These are phyloP conservation scores for Panaeolus papilionaceus DNA, from an alignment of 768 basidiomycete species.

Conservation along the genomic window DNA sequence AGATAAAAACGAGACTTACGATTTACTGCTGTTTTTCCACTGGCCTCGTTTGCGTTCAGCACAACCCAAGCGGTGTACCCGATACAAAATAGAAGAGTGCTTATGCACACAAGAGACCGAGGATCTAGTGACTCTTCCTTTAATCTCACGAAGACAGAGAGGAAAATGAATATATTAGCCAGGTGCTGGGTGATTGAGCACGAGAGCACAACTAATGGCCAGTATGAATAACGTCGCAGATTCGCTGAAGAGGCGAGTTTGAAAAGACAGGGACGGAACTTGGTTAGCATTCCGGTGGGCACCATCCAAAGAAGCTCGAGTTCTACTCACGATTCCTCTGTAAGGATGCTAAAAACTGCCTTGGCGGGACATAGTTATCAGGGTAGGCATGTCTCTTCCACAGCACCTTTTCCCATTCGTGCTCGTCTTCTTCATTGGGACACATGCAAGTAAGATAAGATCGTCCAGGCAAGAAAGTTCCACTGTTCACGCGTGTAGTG, in stretches of 20 bases:
- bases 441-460: neutral
- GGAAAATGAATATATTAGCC: slow-evolving; percentile 79
- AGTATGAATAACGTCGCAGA: slow-evolving; percentile 80
- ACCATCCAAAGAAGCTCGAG: slow-evolving; percentile 12
- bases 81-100: slow-evolving; percentile 59
- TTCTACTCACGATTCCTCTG: slow-evolving; percentile 72
- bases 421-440: slow-evolving; percentile 18
- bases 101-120: slow-evolving; percentile 69
- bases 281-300: slow-evolving; percentile 1
- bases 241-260: slow-evolving; percentile 57
- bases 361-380: slow-evolving; percentile 85
- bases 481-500: neutral
- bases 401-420: slow-evolving; percentile 73
- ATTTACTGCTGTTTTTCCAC: slow-evolving; percentile 36
- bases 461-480: neutral
- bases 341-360: slow-evolving; percentile 78
- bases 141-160: slow-evolving; percentile 79
- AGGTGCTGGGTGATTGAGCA: slow-evolving; percentile 87
- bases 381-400: slow-evolving; percentile 79
- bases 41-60: slow-evolving; percentile 41
- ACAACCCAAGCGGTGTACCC: slow-evolving; percentile 73
- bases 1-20: slow-evolving; percentile 31
- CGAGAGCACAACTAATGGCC: slow-evolving; percentile 70
- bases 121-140: slow-evolving; percentile 71
- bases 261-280: slow-evolving; percentile 20